Base-by-base conservation (phyloP, 352 stramenopile genomes). In the Phytophthora tubulina region DNA sequence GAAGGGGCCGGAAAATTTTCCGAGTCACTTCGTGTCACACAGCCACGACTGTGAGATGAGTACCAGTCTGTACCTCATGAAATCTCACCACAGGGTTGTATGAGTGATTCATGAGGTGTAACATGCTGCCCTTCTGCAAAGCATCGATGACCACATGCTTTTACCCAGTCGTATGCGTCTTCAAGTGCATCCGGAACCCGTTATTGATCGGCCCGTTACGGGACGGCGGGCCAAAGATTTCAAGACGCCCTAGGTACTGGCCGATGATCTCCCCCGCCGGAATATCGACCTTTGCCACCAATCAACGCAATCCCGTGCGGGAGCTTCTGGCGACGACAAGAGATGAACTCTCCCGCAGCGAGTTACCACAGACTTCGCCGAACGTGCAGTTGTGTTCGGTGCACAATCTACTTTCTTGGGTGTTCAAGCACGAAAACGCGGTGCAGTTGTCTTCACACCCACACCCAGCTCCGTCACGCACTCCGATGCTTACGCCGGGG, bases 251-350 rank as follows among this genome's bases (percentile, higher is more conserved):
- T 10, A 41, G 1, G 35, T 41, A 41, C 35, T 50, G 10, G 30
- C 49, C 49, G 31, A 56, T 56, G 10, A 56, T 31, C 35, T 56
- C 49, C 5, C 49, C 49, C 6, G 30, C 49, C 14, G 15, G 31
- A 32, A 56, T 56, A 5, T 30, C 31, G 4, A 1, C 3, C 10
- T 3, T 30, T 7, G 35, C 35, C 35, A 41, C 35, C 35, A 41
- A 41, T 13, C 13, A 3, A 4, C 30, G 2, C 49, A 41, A 31
- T 11, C 49, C 49, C 4, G 21, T 54, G 2, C 32, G 9, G 6
- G 2, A 14, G 9, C 9, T 42, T 3, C 49, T 30, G 10, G 31
- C 49, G 6, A 56, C 21, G 11, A 30, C 0, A 10, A 60, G 36
- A 7, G 15, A 49, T 2, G n/a, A 4, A 13, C 14, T 50, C 17